phyloP scores from a whole-genome alignment of 176 grass and related monocot species.

The Puccinellia tenuiflora region DNA sequence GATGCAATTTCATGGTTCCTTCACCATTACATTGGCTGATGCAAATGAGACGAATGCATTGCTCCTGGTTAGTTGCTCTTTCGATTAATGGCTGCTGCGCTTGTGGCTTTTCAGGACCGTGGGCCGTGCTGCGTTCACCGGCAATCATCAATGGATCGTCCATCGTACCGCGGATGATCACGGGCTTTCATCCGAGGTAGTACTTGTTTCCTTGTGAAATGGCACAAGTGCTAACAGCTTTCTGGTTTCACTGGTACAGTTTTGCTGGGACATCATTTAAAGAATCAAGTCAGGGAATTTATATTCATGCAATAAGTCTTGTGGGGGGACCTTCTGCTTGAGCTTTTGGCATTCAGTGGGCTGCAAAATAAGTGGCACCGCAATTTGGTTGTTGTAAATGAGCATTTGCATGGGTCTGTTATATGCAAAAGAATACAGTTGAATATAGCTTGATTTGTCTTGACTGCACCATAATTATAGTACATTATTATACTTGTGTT shows the following conservation, averaged over 20 bases:
- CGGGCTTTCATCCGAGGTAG: constrained; percentile 54
- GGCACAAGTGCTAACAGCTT: constrained; percentile 33
- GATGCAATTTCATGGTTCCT: neutral
- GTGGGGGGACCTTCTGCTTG: constrained; percentile 22
- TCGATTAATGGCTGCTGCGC: constrained; percentile 6
- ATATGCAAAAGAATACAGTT: neutral
- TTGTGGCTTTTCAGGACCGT: constrained; percentile 44
- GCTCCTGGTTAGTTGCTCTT: neutral
- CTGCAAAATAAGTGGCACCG: constrained; percentile 15
- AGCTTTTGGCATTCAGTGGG: constrained; percentile 22
- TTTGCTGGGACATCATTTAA: constrained; percentile 45
- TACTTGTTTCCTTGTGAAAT: constrained; percentile 7
- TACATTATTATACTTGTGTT: neutral
- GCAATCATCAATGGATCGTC: constrained; percentile 70
- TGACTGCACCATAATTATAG: neutral
- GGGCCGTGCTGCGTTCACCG: constrained; percentile 62
- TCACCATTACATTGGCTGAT: neutral
- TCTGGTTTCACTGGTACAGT: constrained; percentile 39
- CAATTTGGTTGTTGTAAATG: neutral
- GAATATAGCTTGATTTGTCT: neutral
- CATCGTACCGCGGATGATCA: constrained; percentile 39
- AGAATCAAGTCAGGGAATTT: constrained; percentile 9
- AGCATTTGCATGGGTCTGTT: neutral
- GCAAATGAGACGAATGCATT: constrained; percentile 10
- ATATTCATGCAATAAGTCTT: constrained; percentile 15